phyloP scores from a whole-genome alignment of 1,284 basidiomycete genomes.

The Clitocybe nebularis region DNA sequence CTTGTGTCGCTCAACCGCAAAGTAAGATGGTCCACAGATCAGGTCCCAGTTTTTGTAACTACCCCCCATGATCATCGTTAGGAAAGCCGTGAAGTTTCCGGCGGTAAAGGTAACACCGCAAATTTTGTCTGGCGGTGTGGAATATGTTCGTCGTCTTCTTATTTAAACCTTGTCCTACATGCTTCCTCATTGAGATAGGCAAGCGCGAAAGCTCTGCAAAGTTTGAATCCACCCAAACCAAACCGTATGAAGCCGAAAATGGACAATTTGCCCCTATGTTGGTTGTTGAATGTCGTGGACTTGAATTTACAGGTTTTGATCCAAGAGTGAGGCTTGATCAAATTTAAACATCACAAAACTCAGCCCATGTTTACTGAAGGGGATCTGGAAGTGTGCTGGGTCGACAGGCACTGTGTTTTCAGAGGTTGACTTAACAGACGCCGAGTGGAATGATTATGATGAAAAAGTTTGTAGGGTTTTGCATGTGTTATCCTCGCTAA shows the following conservation, averaged over 20 bases:
- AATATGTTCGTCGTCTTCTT: conserved; percentile 39
- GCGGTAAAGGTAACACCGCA: conserved; percentile 62
- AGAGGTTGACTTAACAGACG: conserved; percentile 61
- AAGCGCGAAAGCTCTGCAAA: conserved; percentile 78
- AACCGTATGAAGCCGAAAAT: conserved; percentile 58
- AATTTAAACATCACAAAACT: not conserved
- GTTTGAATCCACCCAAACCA: conserved; percentile 54
- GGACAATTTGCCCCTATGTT: conserved; percentile 59
- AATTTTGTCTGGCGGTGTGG: conserved; percentile 79
- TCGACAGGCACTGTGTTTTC: conserved; percentile 48
- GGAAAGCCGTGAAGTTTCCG: conserved; percentile 63
- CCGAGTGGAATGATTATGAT: conserved; percentile 80
- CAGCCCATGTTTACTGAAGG: conserved; percentile 33
- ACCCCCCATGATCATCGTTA: no score
- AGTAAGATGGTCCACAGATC: no score
- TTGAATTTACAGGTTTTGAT: conserved; percentile 73
- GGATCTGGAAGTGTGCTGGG: conserved; percentile 70
- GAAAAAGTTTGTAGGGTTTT: conserved; percentile 54
- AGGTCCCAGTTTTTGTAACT: no score
- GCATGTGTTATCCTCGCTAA: not conserved
- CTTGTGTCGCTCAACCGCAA: conserved; percentile 62
- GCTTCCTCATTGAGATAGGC: conserved; percentile 26
- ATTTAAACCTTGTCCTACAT: not conserved
- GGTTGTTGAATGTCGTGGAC: conserved; percentile 70
- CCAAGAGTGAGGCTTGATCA: conserved; percentile 41